Conservation (phyloP, 2,329 filamentous ascomycete genomes). For the Exophiala oligosperma region DNA sequence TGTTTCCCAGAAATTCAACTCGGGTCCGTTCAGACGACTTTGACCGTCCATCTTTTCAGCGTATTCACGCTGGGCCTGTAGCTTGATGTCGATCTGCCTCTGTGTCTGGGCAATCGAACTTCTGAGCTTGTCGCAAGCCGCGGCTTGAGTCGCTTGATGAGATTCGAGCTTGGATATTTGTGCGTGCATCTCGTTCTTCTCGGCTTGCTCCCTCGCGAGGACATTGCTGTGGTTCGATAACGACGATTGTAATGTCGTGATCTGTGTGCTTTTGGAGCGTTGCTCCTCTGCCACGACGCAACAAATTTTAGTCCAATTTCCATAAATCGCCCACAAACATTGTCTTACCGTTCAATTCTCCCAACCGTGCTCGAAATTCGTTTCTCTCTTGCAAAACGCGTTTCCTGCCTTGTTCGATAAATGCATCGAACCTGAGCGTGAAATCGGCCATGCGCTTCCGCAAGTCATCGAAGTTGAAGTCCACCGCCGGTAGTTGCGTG, state of each 20-base stretch:
- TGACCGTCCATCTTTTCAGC: conserved; percentile 78
- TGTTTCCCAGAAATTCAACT: conserved; percentile 93
- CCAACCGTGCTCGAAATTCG: conserved; percentile 85
- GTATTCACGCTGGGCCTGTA: conserved; percentile 48
- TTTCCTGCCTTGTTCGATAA: conserved; percentile 89
- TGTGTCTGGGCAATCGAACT: conserved; percentile 55
- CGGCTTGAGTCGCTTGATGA: conserved; percentile 56
- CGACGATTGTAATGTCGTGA: conserved; percentile 57
- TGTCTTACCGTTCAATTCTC: conserved; percentile 77
- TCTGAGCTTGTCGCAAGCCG: conserved; percentile 57
- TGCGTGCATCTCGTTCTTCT: conserved; percentile 62
- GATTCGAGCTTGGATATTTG: conserved; percentile 58
- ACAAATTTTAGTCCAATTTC: neutral
- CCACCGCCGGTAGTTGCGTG: conserved; percentile 71
- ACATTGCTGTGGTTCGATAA: conserved; percentile 26
- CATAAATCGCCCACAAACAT: no score
- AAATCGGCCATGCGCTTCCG: conserved; percentile 95
- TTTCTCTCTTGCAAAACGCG: conserved; percentile 90
- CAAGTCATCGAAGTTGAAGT: conserved; percentile 94
- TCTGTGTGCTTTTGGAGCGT: conserved; percentile 66
- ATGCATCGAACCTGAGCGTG: conserved; percentile 84
- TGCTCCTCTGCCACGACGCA: conserved; percentile 69
- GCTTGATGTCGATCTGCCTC: conserved; percentile 45
- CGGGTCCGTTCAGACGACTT: conserved; percentile 83
- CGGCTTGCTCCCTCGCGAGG: conserved; percentile 37